Conservation (phyloP, 1,284 basidiomycete species). For the Vanrija pseudolonga region DNA sequence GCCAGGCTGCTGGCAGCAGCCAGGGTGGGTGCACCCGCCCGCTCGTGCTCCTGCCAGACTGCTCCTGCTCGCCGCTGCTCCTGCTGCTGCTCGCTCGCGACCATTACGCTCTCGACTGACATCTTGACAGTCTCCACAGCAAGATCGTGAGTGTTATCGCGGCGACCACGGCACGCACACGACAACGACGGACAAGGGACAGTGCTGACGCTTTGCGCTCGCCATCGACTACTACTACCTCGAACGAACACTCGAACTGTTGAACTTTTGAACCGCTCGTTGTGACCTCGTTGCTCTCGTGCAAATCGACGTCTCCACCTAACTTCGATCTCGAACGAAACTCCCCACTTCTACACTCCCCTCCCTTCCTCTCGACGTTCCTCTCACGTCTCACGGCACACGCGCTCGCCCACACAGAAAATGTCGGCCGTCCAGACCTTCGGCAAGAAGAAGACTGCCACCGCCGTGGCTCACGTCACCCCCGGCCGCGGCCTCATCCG, state of each 20-base stretch:
- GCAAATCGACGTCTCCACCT: background rate
- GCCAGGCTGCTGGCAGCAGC: no score
- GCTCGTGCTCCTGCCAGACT: no score
- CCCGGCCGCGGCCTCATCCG: slow-evolving; percentile 97
- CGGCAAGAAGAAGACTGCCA: slow-evolving; percentile 99
- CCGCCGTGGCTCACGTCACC: slow-evolving; percentile 91
- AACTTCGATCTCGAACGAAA: background rate
- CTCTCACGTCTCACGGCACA: background rate
- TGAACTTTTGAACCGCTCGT: background rate
- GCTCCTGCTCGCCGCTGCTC: no score
- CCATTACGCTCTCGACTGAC: background rate
- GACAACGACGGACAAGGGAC: background rate
- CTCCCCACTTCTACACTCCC: background rate
- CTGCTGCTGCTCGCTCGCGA: no score
- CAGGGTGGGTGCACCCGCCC: no score
- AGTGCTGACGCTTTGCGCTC: slow-evolving; percentile 7
- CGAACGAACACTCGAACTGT: background rate
- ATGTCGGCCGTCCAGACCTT: slow-evolving; percentile 81
- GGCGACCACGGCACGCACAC: background rate
- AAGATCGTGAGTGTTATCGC: slow-evolving; percentile 20
- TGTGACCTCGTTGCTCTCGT: background rate
- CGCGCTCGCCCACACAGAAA: slow-evolving; percentile 22
- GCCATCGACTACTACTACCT: background rate
- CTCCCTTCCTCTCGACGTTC: background rate
- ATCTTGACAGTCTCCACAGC: slow-evolving; percentile 13